phyloP scores from a whole-genome alignment of 371 early-diverging fungal species.

The Mycotypha africana region DNA sequence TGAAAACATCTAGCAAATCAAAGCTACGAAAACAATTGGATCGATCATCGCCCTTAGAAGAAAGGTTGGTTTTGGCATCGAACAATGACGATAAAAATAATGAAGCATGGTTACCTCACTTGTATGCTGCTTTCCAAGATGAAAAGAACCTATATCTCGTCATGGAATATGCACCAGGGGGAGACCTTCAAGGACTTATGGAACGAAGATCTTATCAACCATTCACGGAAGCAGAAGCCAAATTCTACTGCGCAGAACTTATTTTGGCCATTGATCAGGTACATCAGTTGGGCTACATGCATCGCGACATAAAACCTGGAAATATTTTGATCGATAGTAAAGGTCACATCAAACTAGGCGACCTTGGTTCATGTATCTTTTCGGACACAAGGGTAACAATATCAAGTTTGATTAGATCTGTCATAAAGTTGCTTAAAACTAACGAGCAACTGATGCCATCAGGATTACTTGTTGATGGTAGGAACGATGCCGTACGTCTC shows the following conservation, averaged over 20 bases:
- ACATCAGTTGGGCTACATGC: slow-evolving; percentile 92
- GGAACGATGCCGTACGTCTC: slow-evolving; percentile 98
- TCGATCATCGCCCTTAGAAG: slow-evolving; percentile 89
- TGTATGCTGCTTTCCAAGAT: slow-evolving; percentile 94
- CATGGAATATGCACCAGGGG: slow-evolving; percentile 97
- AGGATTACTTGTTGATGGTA: slow-evolving; percentile 35
- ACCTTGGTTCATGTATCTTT: slow-evolving; percentile 79
- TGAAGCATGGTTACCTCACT: slow-evolving; percentile 75
- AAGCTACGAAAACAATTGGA: slow-evolving; percentile 80
- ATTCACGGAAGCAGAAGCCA: slow-evolving; percentile 85
- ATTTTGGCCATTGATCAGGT: slow-evolving; percentile 88
- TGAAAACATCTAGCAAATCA: slow-evolving; percentile 92
- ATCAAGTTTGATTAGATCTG: too few species aligned
- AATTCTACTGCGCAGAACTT: slow-evolving; percentile 95
- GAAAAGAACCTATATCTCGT: slow-evolving; percentile 82
- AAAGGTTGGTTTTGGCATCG: slow-evolving; percentile 76
- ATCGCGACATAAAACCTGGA: slow-evolving; percentile 86
- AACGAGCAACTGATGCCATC: too few species aligned
- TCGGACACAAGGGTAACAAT: slow-evolving; percentile 35
- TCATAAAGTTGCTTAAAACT: too few species aligned
- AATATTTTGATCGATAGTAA: slow-evolving; percentile 72
- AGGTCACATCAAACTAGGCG: slow-evolving; percentile 86
- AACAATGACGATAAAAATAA: too few species aligned
- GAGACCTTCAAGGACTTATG: slow-evolving; percentile 92
- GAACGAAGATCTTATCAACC: slow-evolving; percentile 66